Conservation (phyloP, 768 basidiomycete genomes). For the Russula olivacea region DNA sequence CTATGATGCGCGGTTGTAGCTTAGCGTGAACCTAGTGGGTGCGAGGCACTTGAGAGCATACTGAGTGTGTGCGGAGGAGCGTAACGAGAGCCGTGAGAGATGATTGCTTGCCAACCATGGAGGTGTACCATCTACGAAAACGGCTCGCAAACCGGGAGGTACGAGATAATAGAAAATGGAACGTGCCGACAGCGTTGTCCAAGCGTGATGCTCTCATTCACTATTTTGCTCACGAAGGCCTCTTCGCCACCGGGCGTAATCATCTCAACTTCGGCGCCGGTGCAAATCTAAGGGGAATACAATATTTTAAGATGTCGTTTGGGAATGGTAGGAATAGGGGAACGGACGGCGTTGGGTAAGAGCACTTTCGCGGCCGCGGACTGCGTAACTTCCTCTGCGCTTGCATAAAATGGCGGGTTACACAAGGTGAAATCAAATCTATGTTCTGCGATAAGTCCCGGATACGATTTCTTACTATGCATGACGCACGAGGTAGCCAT, state of each 20-base stretch:
- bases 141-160: not conserved
- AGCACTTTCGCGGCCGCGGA: conserved; percentile 59
- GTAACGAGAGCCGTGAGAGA: conserved; percentile 61
- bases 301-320: not conserved
- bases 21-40: not conserved
- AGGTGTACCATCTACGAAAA: conserved; percentile 76
- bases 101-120: conserved; percentile 83
- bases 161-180: not conserved
- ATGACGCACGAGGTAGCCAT: conserved; percentile 4
- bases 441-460: not conserved
- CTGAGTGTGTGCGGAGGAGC: conserved; percentile 43
- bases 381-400: conserved; percentile 54
- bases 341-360: conserved; percentile 63
- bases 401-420: conserved; percentile 94
- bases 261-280: conserved; percentile 83
- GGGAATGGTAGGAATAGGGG: not conserved
- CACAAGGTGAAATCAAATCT: conserved; percentile 85
- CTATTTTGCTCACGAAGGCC: conserved; percentile 69
- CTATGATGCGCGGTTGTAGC: conserved; percentile 35
- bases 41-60: conserved; percentile 27
- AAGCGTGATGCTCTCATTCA: conserved; percentile 59
- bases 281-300: conserved; percentile 57
- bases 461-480: not conserved
- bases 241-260: conserved; percentile 84
- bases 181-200: conserved; percentile 54